Conservation (phyloP, 176 grass and related monocot species). For the Carex cristatella region DNA sequence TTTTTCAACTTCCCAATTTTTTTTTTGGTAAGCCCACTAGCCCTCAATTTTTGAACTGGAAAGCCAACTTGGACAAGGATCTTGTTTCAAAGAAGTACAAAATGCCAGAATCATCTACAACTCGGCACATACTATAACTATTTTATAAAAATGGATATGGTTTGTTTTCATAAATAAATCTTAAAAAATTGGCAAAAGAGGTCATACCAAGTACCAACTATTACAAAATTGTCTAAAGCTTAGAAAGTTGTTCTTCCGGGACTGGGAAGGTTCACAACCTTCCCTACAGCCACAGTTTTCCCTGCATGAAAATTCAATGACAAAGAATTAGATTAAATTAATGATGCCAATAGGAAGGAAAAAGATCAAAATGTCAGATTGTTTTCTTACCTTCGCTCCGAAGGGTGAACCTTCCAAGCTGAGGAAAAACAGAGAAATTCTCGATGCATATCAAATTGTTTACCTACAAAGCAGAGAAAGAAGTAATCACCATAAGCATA, state of each 20-base stretch:
- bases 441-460: slow-evolving; percentile 90
- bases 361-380: not conserved
- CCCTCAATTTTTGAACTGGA: not conserved
- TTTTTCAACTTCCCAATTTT: not conserved
- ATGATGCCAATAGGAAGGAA: not conserved
- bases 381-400: slow-evolving; percentile 64
- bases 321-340: not conserved
- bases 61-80: not conserved
- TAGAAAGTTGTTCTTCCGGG: slow-evolving; percentile 38
- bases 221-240: slow-evolving; percentile 49
- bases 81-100: not conserved
- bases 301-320: slow-evolving; percentile 42
- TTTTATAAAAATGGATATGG: not conserved
- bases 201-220: slow-evolving; percentile 38
- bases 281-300: slow-evolving; percentile 90
- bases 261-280: slow-evolving; percentile 64
- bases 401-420: slow-evolving; percentile 97
- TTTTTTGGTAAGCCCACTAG: not conserved
- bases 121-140: not conserved
- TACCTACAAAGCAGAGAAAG: slow-evolving; percentile 43
- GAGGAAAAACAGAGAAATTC: slow-evolving; percentile 75
- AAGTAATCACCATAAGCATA: slow-evolving; percentile 13
- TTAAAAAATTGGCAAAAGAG: not conserved
- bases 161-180: not conserved
- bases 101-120: not conserved